Percentiles rank a stretch among this genome's conserved stretches.
Conservation (phyloP, 2,329 filamentous ascomycete species). For the Monosporascus sp. region DNA sequence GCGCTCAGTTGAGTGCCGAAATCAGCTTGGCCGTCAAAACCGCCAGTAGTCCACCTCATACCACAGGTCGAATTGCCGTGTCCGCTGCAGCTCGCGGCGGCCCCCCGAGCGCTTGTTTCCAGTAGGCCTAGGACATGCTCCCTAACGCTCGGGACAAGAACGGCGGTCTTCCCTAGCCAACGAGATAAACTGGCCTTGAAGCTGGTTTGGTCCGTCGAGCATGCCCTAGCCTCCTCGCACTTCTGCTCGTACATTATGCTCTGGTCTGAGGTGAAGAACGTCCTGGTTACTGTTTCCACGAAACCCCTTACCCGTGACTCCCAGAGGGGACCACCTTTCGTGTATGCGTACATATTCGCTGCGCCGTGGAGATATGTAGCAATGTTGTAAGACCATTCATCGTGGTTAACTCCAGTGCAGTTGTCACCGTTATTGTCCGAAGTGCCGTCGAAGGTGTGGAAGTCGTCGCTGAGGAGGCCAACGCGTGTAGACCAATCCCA, state of each 20-base stretch:
- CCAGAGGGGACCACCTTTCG: slow-evolving; percentile 26
- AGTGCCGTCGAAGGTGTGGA: slow-evolving; percentile 33
- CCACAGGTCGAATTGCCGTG: slow-evolving; percentile 25
- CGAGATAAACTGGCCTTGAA: slow-evolving; percentile 23
- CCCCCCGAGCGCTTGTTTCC: slow-evolving; percentile 24
- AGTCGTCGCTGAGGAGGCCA: slow-evolving; percentile 32
- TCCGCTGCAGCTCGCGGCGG: slow-evolving; percentile 27
- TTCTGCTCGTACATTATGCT: slow-evolving; percentile 31
- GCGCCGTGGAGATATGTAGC: slow-evolving; percentile 36
- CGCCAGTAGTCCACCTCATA: slow-evolving; percentile 25
- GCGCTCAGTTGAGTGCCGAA: slow-evolving; percentile 31
- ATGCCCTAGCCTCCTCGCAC: slow-evolving; percentile 34
- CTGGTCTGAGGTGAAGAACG: slow-evolving; percentile 20
- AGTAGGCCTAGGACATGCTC: slow-evolving; percentile 23
- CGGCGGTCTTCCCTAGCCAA: slow-evolving; percentile 26
- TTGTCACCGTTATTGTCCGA: slow-evolving; percentile 27
- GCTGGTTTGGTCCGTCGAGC: slow-evolving; percentile 32
- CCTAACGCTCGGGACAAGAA: slow-evolving; percentile 28
- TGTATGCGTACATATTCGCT: slow-evolving; percentile 38
- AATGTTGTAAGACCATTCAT: slow-evolving; percentile 39
- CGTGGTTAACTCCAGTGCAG: slow-evolving; percentile 18
- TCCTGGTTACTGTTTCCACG: slow-evolving; percentile 24
- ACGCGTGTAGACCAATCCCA: slow-evolving; percentile 42
- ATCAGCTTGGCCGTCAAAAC: slow-evolving; percentile 28
- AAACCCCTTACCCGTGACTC: slow-evolving; percentile 25